phyloP scores from a whole-genome alignment of 768 basidiomycete genomes.

The Coprinellus aureogranulatus region DNA sequence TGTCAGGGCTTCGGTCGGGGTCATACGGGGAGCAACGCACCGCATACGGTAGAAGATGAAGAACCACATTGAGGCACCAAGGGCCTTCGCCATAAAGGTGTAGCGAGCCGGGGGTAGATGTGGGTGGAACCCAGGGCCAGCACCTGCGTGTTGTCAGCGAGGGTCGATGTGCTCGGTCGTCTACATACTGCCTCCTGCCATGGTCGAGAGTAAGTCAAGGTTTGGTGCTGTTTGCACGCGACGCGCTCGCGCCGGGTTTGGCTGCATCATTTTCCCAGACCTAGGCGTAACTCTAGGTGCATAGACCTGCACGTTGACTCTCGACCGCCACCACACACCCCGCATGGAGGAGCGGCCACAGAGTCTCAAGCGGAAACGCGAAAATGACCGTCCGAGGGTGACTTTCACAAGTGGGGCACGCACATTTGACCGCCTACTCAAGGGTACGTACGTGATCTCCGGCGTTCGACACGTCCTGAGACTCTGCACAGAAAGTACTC shows the following conservation, averaged over 20 bases:
- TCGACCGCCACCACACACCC: conserved; percentile 4
- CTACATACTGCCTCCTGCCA: conserved; percentile 43
- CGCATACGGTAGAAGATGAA: conserved; percentile 95
- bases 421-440: conserved; percentile 54
- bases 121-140: conserved; percentile 87
- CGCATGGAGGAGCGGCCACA: conserved; percentile 31
- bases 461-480: conserved; percentile 1
- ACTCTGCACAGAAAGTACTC: conserved; percentile 50
- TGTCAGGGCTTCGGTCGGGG: neutral
- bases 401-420: conserved; percentile 42
- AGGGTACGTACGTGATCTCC: conserved; percentile 31
- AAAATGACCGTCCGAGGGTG: conserved; percentile 37
- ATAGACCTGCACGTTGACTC: conserved; percentile 7
- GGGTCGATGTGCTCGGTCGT: conserved; percentile 12
- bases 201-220: conserved; percentile 22
- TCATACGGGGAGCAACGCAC: conserved; percentile 45
- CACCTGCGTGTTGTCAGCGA: conserved; percentile 33
- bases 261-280: conserved; percentile 7
- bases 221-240: conserved; percentile 35
- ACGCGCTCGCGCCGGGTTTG: conserved; percentile 14
- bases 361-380: conserved; percentile 41
- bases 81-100: conserved; percentile 74
- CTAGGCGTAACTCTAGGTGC: neutral
- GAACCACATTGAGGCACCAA: conserved; percentile 98
- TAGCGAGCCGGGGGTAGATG: conserved; percentile 79